A percentile compares a stretch with the other conserved stretches of the same genome.
These are phyloP conservation scores for Leccinum incarnatum DNA, from an alignment of 768 basidiomycete genomes.

Conservation along the genomic window DNA sequence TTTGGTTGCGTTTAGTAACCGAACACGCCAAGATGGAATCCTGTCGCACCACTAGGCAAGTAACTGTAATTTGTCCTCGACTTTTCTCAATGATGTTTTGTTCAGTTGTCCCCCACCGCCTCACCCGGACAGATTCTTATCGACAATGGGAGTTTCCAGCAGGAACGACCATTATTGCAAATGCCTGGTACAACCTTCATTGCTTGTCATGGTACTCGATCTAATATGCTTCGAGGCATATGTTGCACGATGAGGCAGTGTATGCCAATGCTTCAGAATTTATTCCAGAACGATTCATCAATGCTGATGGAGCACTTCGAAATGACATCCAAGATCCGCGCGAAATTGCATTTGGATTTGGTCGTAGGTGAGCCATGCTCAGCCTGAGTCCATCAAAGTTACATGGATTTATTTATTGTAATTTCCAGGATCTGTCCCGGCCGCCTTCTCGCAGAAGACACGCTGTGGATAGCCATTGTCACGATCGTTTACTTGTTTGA, in stretches of 20 bases:
- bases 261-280: slow-evolving; percentile 4
- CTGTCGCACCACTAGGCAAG: slow-evolving; percentile 6
- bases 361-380: neutral
- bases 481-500: slow-evolving; percentile 2
- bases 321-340: slow-evolving; percentile 2
- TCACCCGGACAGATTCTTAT: slow-evolving; percentile 1
- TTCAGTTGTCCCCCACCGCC: slow-evolving; percentile 2
- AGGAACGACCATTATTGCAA: slow-evolving; percentile 4
- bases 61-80: neutral
- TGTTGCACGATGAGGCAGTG: slow-evolving; percentile 2
- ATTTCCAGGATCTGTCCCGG: slow-evolving; percentile 2
- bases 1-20: neutral
- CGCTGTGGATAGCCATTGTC: slow-evolving; percentile 3
- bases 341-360: slow-evolving; percentile 7
- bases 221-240: slow-evolving; percentile 2
- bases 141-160: slow-evolving; percentile 1
- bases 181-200: neutral
- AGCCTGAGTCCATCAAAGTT: neutral
- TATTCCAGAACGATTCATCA: slow-evolving; percentile 1
- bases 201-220: neutral
- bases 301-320: neutral
- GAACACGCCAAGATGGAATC: slow-evolving; percentile 1
- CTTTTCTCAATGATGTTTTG: neutral
- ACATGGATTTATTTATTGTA: neutral
- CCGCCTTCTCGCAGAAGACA: slow-evolving; percentile 3